phyloP scores from a whole-genome alignment of 2,329 filamentous ascomycete genomes.

The Colletotrichum phormii region DNA sequence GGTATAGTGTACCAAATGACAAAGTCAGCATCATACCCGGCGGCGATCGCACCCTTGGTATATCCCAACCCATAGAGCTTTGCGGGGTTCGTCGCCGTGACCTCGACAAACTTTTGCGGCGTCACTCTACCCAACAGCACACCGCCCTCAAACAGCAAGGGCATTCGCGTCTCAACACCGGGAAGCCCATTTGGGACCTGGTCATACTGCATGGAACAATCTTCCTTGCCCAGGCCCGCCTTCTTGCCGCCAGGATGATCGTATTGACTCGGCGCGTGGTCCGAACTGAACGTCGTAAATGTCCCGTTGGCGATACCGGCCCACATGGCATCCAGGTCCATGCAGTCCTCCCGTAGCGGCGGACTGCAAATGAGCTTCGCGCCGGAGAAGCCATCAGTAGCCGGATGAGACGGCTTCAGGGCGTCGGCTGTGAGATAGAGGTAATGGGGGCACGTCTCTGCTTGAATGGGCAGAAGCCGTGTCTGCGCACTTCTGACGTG shows the following conservation, averaged over 20 bases:
- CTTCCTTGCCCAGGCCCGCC: constrained; percentile 46
- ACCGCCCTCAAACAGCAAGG: constrained; percentile 46
- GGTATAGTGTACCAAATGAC: constrained; percentile 66
- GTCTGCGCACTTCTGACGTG: constrained; percentile 57
- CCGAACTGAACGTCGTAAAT: constrained; percentile 61
- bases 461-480: constrained; percentile 60
- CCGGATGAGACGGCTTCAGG: constrained; percentile 45
- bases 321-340: constrained; percentile 64
- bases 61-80: constrained; percentile 68
- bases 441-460: constrained; percentile 68
- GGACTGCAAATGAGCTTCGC: constrained; percentile 67
- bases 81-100: constrained; percentile 65
- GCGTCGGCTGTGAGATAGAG: constrained; percentile 63
- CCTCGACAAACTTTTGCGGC: constrained; percentile 62
- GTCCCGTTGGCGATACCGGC: constrained; percentile 61
- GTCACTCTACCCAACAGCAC: constrained; percentile 54
- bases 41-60: constrained; percentile 60
- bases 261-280: constrained; percentile 62
- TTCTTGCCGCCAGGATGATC: constrained; percentile 63
- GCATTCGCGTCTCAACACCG: constrained; percentile 67
- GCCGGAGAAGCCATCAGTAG: constrained; percentile 63
- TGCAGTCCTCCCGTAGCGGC: constrained; percentile 56
- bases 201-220: constrained; percentile 54
- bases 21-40: constrained; percentile 67
- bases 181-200: constrained; percentile 70